These are phyloP conservation scores for Globisporangium parvum DNA, from an alignment of 352 stramenopile species.

Conservation along the genomic window DNA sequence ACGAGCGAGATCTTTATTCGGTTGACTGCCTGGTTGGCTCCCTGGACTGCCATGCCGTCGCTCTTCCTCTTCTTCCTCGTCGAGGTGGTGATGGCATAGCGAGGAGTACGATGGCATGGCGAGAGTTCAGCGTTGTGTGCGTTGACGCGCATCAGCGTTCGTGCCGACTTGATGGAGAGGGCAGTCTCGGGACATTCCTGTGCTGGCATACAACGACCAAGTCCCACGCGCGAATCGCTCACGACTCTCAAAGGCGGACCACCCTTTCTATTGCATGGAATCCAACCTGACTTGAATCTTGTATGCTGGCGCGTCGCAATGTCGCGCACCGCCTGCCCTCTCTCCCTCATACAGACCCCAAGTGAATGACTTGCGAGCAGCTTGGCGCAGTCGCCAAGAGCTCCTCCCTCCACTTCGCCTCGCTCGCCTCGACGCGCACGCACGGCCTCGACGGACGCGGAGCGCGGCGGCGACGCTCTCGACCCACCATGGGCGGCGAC, in stretches of 20 bases:
- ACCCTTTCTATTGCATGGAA: no score
- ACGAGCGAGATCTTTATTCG: neutral
- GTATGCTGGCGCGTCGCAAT: neutral
- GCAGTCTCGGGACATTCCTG: no score
- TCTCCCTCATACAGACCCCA: neutral
- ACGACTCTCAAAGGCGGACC: no score
- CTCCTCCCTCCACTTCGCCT: neutral
- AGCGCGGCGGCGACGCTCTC: neutral
- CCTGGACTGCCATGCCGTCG: no score
- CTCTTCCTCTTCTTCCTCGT: no score
- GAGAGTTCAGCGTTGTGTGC: no score
- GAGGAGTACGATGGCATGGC: no score
- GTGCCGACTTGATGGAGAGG: neutral
- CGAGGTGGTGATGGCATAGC: no score
- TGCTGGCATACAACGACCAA: no score
- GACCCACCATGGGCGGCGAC: constrained; percentile 14
- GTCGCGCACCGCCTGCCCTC: neutral
- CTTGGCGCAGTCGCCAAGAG: neutral
- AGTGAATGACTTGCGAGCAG: neutral
- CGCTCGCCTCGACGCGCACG: neutral
- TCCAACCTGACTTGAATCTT: no score
- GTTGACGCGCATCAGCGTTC: neutral
- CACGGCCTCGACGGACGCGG: neutral
- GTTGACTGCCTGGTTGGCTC: no score
- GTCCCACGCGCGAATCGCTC: no score